Base-by-base conservation (phyloP, 2,329 filamentous ascomycete species). In the Tolypocladium endophyticum region DNA sequence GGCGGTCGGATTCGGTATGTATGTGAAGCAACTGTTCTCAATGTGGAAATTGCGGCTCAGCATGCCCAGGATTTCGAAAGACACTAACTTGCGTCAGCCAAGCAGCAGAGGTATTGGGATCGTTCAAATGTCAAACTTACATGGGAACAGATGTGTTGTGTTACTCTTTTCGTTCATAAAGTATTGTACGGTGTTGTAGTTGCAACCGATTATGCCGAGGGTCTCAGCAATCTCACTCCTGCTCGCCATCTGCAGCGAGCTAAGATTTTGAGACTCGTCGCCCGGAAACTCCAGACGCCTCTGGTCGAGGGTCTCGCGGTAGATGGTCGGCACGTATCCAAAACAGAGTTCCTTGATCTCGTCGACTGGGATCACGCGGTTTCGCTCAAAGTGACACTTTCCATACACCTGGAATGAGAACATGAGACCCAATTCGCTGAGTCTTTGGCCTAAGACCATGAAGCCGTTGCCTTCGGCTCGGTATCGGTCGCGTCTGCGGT, bases 1-100 rank as follows among this genome's bases (percentile, higher is more conserved):
- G 1, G 75, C 72, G 0, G 82, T 85, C 0, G 82, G 82, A 61
- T 85, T 85, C 0, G 82, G 82, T 1, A 85, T 72, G 67, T 79
- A 77, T 1, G 80, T 80, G 62, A 80, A 85, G 60, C 72, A 74
- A 56, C 74, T 82, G 54, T 78, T 69, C 7, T 72, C 71, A 28
- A 83, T 77, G 58, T 82, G 79, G 28, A 83, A 72, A 0, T 75
- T 76, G 33, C 75, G 74, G 53, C 77, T 76, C 1, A 85, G 69
- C 82, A 85, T 85, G n/a, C 81, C 82, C 2, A 83, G 67, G 0
- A 85, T 74, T 64, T 85, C 82, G 57, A 85, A 85, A 0, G 80
- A 76, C 0, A 85, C 81, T 83, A 54, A 11, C 23, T 6, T 6
- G 16, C 3, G 14, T 6, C n/a, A 50, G 55, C 7, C 54, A 23